A percentile compares a stretch with the other conserved stretches of the same genome.
phyloP scores from a whole-genome alignment of 192 early-diverging fungal species.

The Martensiomyces pterosporus region DNA sequence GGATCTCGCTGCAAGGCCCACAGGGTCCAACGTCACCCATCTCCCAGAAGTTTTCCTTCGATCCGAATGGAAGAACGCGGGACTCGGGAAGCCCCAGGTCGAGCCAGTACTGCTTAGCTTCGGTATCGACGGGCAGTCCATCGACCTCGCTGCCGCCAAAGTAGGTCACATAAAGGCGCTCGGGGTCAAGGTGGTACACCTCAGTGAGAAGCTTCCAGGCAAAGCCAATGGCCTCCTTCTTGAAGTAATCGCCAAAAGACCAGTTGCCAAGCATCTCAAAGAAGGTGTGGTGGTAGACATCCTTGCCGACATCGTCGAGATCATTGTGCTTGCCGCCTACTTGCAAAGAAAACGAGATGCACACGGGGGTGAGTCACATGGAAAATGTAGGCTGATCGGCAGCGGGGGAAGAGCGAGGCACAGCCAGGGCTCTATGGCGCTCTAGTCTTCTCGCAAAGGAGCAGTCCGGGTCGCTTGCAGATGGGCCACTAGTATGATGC shows the following conservation, averaged over 20 bases:
- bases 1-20: slow-evolving; percentile 97
- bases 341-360: slow-evolving; percentile 42
- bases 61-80: slow-evolving; percentile 80
- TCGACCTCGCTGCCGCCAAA: slow-evolving; percentile 86
- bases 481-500: no score
- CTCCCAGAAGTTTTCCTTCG: slow-evolving; percentile 99
- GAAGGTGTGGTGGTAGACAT: slow-evolving; percentile 99
- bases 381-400: no score
- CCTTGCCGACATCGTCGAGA: slow-evolving; percentile 97
- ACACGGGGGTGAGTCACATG: no score
- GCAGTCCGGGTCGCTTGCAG: no score
- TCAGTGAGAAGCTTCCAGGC: slow-evolving; percentile 92
- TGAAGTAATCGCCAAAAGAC: slow-evolving; percentile 99
- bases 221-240: slow-evolving; percentile 87
- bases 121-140: slow-evolving; percentile 78
- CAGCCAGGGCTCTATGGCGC: no score
- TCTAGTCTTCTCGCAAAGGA: no score
- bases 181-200: slow-evolving; percentile 74
- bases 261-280: slow-evolving; percentile 99
- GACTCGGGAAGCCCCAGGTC: slow-evolving; percentile 79
- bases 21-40: slow-evolving; percentile 98
- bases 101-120: slow-evolving; percentile 89
- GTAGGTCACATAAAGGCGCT: slow-evolving; percentile 94
- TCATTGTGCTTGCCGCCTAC: slow-evolving; percentile 97
- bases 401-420: no score